These are phyloP conservation scores for Ulota crispa DNA, from an alignment of 225 moss, liverwort and hornwort species.

Conservation along the genomic window DNA sequence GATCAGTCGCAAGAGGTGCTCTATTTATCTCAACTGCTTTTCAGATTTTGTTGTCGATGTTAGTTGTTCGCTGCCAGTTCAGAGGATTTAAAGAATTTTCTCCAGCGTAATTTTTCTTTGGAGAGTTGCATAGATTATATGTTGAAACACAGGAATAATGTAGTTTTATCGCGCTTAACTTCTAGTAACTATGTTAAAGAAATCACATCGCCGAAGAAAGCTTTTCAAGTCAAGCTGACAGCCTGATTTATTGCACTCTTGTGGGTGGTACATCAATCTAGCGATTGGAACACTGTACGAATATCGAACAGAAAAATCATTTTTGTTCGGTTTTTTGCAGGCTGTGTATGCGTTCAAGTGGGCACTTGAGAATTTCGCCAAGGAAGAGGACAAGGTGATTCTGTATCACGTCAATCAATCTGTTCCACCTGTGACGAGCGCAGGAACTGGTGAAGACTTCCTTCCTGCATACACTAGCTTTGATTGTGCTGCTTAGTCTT, in stretches of 20 bases:
- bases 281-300: background rate
- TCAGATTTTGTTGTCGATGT: background rate
- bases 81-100: background rate
- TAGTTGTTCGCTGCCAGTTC: background rate
- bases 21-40: background rate
- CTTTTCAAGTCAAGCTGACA: background rate
- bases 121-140: background rate
- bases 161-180: background rate
- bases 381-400: slow-evolving; percentile 55
- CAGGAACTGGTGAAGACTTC: slow-evolving; percentile 61
- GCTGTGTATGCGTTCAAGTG: slow-evolving; percentile 85
- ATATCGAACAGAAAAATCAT: background rate
- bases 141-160: background rate
- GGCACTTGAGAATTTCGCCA: slow-evolving; percentile 79
- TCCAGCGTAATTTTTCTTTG: background rate
- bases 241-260: background rate
- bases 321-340: slow-evolving; percentile 30
- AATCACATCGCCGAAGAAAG: background rate
- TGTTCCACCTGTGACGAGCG: slow-evolving; percentile 50
- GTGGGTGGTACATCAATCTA: background rate
- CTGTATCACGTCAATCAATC: slow-evolving; percentile 94
- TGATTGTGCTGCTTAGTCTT: background rate
- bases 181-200: background rate
- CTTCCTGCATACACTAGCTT: background rate
- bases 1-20: slow-evolving; percentile 82